Base-by-base conservation (phyloP, 345 rosid species). In the Excoecaria cochinchinensis region DNA sequence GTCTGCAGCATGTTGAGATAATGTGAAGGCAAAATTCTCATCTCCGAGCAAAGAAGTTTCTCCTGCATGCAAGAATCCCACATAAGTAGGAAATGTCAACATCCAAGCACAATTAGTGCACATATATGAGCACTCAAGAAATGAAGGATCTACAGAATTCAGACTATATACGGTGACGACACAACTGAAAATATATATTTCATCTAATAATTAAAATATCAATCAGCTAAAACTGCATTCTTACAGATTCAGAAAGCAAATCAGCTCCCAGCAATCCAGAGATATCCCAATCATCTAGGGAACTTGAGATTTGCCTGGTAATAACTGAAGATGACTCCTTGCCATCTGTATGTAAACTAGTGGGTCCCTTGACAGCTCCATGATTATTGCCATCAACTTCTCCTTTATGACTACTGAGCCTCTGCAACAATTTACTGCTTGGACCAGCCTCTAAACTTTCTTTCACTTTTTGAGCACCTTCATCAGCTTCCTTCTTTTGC, bases 1-100 rank as follows among this genome's bases (percentile, higher is more conserved):
- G 76, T 83, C 69, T 93, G 91, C 71, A 90, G 77, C 96, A 95
- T 91, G 52, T 84, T 88, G 55, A 95, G 90, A 81, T 95, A 95
- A 72, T 95, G 98, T 6, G 90, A 70, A 9, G 98, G 99, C n/a
- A 93, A 83, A 75, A 91, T 78, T 82, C 92, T 88, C 60, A 81
- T 84, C 82, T 93, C 98, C 12, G 81, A 52, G 63, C 99, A 95
- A 50, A 93, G 88, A 47, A 25, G 81, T 71, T 84, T 89, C 85
- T 95, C 99, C 98, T 95, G 86, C 87, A 72, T 15, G 55, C 56
- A 25, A 63, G 42, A 63, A 74, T 55, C 64, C 57, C 57, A 48
- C 21, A 59, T n/a, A 21, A 38, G 16, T 51, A 6, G 50, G 53
- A n/a, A 61, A 48, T 39, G 50, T 48, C n/a, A 47, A 46, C 44